Evolutionary conservation across 768 basidiomycete species (phyloP).

Genomic region (Kwoniella pini): DNA sequence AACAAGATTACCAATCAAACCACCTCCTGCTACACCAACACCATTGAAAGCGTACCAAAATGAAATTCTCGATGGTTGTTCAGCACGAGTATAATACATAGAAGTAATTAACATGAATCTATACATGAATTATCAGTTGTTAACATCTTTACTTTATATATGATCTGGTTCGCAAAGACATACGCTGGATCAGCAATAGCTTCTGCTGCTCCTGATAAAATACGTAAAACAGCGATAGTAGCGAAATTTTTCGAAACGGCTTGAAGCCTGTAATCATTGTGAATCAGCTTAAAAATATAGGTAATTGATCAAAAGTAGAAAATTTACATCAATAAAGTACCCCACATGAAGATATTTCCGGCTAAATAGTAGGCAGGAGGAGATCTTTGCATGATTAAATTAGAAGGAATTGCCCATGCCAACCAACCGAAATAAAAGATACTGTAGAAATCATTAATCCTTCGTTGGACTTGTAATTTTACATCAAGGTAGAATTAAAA

Average conservation of each 20-base stretch:
- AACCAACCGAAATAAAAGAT: slow-evolving; percentile 58
- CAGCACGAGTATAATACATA: slow-evolving; percentile 57
- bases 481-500: slow-evolving; percentile 6
- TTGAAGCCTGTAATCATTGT: slow-evolving; percentile 36
- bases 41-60: slow-evolving; percentile 58
- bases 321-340: slow-evolving; percentile 54
- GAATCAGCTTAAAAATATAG: not conserved
- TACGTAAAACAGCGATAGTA: slow-evolving; percentile 55
- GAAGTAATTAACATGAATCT: slow-evolving; percentile 55
- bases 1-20: slow-evolving; percentile 51
- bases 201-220: slow-evolving; percentile 57
- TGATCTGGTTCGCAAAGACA: no score
- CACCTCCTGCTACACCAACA: slow-evolving; percentile 57
- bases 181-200: slow-evolving; percentile 56
- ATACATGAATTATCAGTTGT: no score
- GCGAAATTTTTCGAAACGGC: slow-evolving; percentile 56
- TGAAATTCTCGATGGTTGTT: slow-evolving; percentile 57
- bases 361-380: slow-evolving; percentile 57
- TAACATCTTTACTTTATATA: no score
- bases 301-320: not conserved
- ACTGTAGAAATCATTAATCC: no score
- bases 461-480: no score
- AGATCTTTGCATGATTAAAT: slow-evolving; percentile 57
- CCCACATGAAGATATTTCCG: slow-evolving; percentile 57
- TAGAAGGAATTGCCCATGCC: slow-evolving; percentile 57